A percentile compares a stretch with the other conserved stretches of the same genome.
Evolutionary conservation across 2,329 filamentous ascomycete genomes (phyloP).

Genomic region (Aspergillus quadrilineatus): DNA sequence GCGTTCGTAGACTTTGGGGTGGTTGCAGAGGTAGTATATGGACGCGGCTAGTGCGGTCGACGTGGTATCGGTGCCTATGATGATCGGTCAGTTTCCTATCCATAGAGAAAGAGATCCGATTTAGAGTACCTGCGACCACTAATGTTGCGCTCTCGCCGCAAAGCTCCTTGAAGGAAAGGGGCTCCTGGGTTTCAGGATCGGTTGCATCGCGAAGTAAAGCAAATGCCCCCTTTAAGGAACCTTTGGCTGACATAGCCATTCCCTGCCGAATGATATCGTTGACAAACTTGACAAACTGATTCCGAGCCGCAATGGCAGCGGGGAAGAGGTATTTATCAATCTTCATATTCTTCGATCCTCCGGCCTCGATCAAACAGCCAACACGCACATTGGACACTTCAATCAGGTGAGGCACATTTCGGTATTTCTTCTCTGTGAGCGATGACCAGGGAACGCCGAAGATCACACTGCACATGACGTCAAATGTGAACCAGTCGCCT

Average conservation of each 20-base stretch:
- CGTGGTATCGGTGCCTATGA: slow-evolving; percentile 5
- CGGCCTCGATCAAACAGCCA: not conserved
- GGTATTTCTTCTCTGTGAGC: not conserved
- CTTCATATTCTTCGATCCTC: not conserved
- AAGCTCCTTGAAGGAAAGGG: not conserved
- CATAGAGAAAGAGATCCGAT: not conserved
- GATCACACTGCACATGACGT: not conserved
- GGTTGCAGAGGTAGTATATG: slow-evolving; percentile 5
- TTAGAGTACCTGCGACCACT: slow-evolving; percentile 1
- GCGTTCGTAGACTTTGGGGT: not conserved
- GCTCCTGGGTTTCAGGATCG: not conserved
- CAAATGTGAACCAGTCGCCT: slow-evolving; percentile 1
- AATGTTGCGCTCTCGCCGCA: slow-evolving; percentile 4
- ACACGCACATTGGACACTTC: not conserved
- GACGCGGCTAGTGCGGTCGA: slow-evolving; percentile 4
- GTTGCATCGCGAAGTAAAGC: not conserved
- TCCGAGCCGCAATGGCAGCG: not conserved
- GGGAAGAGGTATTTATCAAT: not conserved
- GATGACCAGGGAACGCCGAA: not conserved
- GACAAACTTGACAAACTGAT: not conserved
- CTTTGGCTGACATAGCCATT: not conserved
- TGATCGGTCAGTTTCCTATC: not conserved
- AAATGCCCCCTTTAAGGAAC: not conserved
- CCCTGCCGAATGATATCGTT: not conserved
- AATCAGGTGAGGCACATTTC: not conserved